Conservation (phyloP, 345 rosid genomes). For the Pistacia atlantica region DNA sequence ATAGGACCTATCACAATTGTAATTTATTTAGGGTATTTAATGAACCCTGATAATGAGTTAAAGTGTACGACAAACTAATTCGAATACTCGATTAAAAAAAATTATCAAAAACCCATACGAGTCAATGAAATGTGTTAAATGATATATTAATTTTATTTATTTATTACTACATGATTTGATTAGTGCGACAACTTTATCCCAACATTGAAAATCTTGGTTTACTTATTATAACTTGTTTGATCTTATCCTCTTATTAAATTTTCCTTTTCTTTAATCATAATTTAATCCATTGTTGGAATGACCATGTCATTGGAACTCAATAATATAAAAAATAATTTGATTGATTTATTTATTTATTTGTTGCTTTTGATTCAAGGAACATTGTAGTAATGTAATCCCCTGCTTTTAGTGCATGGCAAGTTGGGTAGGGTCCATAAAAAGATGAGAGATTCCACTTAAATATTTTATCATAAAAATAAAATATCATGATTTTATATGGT, state of each 20-base stretch:
- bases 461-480: not conserved
- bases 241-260: constrained; percentile 2
- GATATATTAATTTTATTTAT: not conserved
- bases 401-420: not conserved
- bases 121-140: no score
- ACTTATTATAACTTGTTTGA: not conserved
- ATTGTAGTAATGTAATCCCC: constrained; percentile 4
- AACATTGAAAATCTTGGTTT: not conserved
- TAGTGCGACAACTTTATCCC: not conserved
- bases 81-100: no score
- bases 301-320: constrained; percentile 8
- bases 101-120: not conserved
- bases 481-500: not conserved
- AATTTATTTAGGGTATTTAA: no score
- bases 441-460: not conserved
- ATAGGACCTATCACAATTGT: no score
- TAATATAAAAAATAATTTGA: not conserved
- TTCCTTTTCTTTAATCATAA: not conserved
- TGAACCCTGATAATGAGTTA: no score
- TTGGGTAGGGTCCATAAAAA: not conserved
- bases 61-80: no score
- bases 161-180: no score
- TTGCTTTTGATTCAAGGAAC: not conserved
- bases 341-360: not conserved
- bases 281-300: not conserved